These are phyloP conservation scores for Bathelium albidoporum DNA, from an alignment of 495 filamentous ascomycete genomes.

Conservation along the genomic window DNA sequence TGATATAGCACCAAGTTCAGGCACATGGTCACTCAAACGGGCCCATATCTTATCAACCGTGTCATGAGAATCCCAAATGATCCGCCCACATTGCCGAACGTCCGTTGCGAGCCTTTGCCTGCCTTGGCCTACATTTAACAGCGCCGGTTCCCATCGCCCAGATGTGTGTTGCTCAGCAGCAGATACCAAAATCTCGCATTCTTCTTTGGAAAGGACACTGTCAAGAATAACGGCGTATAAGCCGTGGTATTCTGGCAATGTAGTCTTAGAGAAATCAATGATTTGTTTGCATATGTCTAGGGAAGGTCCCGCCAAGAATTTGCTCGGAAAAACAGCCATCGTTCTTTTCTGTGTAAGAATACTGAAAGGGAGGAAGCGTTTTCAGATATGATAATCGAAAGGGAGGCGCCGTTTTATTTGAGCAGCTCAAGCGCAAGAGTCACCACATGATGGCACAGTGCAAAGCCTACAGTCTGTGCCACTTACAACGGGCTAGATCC, in stretches of 20 bases:
- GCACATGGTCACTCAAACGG: constrained; percentile 43
- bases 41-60: constrained; percentile 52
- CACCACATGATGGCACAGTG: too few species aligned
- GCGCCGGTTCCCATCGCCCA: constrained; percentile 47
- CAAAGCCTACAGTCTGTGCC: too few species aligned
- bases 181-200: constrained; percentile 30
- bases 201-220: constrained; percentile 28
- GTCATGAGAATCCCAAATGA: constrained; percentile 59
- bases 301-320: constrained; percentile 25
- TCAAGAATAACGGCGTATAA: constrained; percentile 33
- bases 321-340: constrained; percentile 18
- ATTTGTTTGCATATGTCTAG: constrained; percentile 16
- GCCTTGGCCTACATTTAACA: constrained; percentile 60
- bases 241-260: constrained; percentile 23
- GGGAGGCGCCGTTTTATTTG: too few species aligned
- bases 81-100: constrained; percentile 59
- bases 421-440: too few species aligned
- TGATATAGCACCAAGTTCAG: constrained; percentile 34
- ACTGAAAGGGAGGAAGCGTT: too few species aligned
- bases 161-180: constrained; percentile 25
- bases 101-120: constrained; percentile 45
- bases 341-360: too few species aligned
- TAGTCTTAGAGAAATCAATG: constrained; percentile 29
- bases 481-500: too few species aligned
- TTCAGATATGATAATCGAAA: too few species aligned